Evolutionary conservation across 225 moss, liverwort and hornwort genomes (phyloP), one percentile per base, ranked within the genome.

Genomic region (Rhytidiadelphus loreus): DNA sequence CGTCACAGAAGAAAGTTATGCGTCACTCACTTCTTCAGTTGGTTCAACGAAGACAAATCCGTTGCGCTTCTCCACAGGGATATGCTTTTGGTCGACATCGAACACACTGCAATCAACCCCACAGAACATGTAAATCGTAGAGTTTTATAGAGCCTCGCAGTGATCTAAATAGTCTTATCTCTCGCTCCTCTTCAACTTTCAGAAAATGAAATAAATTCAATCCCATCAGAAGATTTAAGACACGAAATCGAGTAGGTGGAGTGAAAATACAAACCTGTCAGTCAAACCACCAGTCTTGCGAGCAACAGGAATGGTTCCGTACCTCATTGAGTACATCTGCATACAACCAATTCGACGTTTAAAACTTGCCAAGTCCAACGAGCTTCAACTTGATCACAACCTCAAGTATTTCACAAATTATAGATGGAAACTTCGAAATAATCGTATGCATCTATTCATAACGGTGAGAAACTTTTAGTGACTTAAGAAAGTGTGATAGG

Each of bases 231-330:
- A 43, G 25, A 59, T 35, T 59, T 13, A 13, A 35, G 12, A 4
- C 16, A 33, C 8, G 33, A 58, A 23, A 59, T 26, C 3, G 19
- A 58, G 46, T 24, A 7, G 50, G 18, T n/a, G 8, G 80, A 44
- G 61, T 81, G 46, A 58, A 65, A 77, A 5, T 43, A 84, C 91
- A 83, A 72, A 96, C 98, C 96, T 96, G 95, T 98, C 98, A 43
- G 94, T 94, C 83, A 98, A 90, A 82, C 97, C 97, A 85, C 97
- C 96, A 50, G 97, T 98, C 89, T 96, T 96, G 70, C 96, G 93
- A 62, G 94, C 98, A 7, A 98, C 94, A 70, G 98, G 98, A 59
- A 98, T 92, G 41, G 96, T 93, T n/a, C 98, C 98, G 78, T 98
- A 92, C 52, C 90, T 81, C 92, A 92, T 90, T 62, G 92, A 86